phyloP scores from a whole-genome alignment of 2,329 filamentous ascomycete species.

The Epichloe festucae region DNA sequence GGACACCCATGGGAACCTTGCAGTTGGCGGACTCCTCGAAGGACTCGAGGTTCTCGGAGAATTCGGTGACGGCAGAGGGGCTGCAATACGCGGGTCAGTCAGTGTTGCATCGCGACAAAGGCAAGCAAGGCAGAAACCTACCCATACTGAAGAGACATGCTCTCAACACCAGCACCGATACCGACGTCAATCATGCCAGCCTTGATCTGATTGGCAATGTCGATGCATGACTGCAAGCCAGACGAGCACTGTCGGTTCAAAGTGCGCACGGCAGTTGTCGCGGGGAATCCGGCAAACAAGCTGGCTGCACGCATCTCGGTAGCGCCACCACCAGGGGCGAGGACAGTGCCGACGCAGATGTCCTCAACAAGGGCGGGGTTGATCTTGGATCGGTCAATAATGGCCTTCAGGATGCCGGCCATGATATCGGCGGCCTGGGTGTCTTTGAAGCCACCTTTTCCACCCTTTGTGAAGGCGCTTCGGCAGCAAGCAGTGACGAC shows the following conservation, averaged over 20 bases:
- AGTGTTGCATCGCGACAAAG: not conserved
- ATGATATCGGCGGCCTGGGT: slow-evolving; percentile 78
- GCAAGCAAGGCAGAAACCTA: slow-evolving; percentile 25
- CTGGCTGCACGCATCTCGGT: slow-evolving; percentile 93
- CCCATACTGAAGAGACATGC: slow-evolving; percentile 90
- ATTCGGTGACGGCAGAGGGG: slow-evolving; percentile 77
- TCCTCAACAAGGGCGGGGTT: slow-evolving; percentile 84
- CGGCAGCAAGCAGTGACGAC: slow-evolving; percentile 89
- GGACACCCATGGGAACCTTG: slow-evolving; percentile 91
- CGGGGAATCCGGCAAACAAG: slow-evolving; percentile 79
- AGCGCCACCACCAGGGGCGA: slow-evolving; percentile 84
- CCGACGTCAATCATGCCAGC: slow-evolving; percentile 90
- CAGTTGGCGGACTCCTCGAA: slow-evolving; percentile 81
- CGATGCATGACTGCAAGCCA: slow-evolving; percentile 82
- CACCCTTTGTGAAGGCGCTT: slow-evolving; percentile 83
- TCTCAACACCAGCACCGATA: slow-evolving; percentile 89
- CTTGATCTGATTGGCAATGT: slow-evolving; percentile 87
- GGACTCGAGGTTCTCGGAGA: slow-evolving; percentile 75
- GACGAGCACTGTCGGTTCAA: slow-evolving; percentile 93
- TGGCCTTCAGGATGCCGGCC: slow-evolving; percentile 65
- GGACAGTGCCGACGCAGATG: slow-evolving; percentile 79
- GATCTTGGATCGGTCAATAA: slow-evolving; percentile 77
- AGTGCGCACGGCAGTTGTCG: slow-evolving; percentile 68
- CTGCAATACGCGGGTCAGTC: slow-evolving; percentile 23
- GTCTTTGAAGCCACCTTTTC: slow-evolving; percentile 92